These are phyloP conservation scores for Fusarium sp. DNA, from an alignment of 2,329 filamentous ascomycete genomes.

Conservation along the genomic window DNA sequence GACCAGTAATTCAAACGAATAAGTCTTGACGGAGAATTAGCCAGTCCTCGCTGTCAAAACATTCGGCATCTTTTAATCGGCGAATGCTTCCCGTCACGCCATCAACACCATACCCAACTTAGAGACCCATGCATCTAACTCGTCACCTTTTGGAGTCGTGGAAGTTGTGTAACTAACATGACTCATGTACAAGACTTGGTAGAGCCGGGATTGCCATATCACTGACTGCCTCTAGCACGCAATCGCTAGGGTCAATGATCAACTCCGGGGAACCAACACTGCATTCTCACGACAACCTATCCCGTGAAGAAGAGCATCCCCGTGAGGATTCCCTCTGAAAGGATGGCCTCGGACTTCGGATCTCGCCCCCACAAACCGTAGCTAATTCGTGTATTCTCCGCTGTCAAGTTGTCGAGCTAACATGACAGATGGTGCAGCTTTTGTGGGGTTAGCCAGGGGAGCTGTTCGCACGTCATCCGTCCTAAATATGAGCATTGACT, in stretches of 20 bases:
- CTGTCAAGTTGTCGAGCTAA: background rate
- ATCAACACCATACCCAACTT: background rate
- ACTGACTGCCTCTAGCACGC: background rate
- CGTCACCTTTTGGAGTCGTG: background rate
- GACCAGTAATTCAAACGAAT: background rate
- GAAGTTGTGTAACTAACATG: background rate
- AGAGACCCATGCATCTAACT: background rate
- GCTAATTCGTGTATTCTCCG: background rate
- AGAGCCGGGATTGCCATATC: background rate
- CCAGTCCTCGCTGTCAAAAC: background rate
- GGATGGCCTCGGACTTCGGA: background rate
- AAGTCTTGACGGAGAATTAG: background rate
- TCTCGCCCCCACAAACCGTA: background rate
- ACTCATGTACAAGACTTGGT: background rate
- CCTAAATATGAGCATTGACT: background rate
- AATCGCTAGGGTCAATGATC: background rate
- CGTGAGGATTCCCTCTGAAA: background rate
- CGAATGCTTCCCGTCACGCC: background rate
- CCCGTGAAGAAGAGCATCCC: background rate
- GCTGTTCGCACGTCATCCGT: background rate
- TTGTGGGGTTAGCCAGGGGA: background rate
- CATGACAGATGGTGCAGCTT: background rate
- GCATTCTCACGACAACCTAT: background rate
- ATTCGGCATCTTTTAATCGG: background rate
- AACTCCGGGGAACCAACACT: background rate